A percentile compares a stretch with the other conserved stretches of the same genome.
Evolutionary conservation across 495 filamentous ascomycete genomes (phyloP).

Genomic region (Penicillium dipodomyicola): DNA sequence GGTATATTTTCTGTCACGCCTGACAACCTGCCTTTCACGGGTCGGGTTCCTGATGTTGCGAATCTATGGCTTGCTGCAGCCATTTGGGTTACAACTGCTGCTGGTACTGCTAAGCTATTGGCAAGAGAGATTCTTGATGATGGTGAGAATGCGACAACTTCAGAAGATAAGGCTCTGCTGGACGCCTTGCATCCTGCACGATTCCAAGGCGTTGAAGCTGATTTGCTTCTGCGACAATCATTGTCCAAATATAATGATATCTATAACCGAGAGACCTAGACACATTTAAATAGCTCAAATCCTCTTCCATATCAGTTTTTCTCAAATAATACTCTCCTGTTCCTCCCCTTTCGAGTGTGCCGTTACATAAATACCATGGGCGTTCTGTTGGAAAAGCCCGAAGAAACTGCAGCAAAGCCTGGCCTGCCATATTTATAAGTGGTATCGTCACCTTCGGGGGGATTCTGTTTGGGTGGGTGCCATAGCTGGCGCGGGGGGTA

Average conservation of each 20-base stretch:
- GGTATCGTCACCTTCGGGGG: too few species aligned
- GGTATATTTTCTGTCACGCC: slow-evolving; percentile 40
- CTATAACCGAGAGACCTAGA: slow-evolving; percentile 21
- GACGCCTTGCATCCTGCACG: slow-evolving; percentile 29
- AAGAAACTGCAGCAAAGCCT: too few species aligned
- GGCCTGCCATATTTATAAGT: too few species aligned
- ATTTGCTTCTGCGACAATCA: slow-evolving; percentile 22
- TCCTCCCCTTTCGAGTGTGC: too few species aligned
- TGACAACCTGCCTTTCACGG: slow-evolving; percentile 37
- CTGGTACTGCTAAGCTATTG: slow-evolving; percentile 34
- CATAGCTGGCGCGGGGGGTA: too few species aligned
- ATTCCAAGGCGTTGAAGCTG: slow-evolving; percentile 28
- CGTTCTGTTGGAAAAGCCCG: too few species aligned
- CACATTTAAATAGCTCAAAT: background rate
- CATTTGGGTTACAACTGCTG: slow-evolving; percentile 39
- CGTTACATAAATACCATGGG: too few species aligned
- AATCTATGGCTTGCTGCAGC: slow-evolving; percentile 35
- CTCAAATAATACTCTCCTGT: too few species aligned
- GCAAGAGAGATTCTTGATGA: slow-evolving; percentile 23
- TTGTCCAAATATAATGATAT: slow-evolving; percentile 36
- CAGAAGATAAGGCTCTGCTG: slow-evolving; percentile 19
- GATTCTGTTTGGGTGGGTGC: too few species aligned
- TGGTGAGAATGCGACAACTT: background rate
- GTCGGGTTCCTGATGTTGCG: slow-evolving; percentile 19
- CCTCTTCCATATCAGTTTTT: background rate